Percentiles rank a stretch among this genome's conserved stretches.
phyloP scores from a whole-genome alignment of 192 early-diverging fungal species.

The Neocallimastix lanati region DNA sequence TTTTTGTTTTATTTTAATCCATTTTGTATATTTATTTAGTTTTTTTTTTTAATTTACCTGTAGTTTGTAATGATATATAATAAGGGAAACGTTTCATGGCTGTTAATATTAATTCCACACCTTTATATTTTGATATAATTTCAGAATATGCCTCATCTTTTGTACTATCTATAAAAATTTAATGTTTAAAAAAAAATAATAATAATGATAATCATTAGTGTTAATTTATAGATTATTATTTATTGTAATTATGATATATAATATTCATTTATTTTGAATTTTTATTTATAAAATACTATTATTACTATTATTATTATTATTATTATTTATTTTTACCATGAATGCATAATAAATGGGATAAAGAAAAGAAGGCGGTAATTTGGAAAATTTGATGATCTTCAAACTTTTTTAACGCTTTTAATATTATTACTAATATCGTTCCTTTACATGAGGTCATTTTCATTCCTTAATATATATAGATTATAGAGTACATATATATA shows the following conservation, averaged over 20 bases:
- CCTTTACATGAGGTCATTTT: neutral
- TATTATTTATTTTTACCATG: neutral
- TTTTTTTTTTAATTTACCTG: too few relatives aligned
- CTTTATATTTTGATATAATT: neutral
- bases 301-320: too few relatives aligned
- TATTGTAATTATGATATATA: too few relatives aligned
- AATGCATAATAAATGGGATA: neutral
- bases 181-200: neutral
- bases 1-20: too few relatives aligned
- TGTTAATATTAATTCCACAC: neutral
- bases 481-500: too few relatives aligned
- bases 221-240: too few relatives aligned
- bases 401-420: neutral
- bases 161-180: neutral
- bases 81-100: neutral
- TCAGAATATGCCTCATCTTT: neutral
- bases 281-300: too few relatives aligned
- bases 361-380: neutral
- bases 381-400: neutral
- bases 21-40: too few relatives aligned
- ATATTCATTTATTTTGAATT: too few relatives aligned
- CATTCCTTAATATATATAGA: too few relatives aligned
- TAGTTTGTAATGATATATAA: neutral
- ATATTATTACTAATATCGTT: neutral
- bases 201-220: too few relatives aligned